Percentiles rank a stretch among this genome's conserved stretches.
Evolutionary conservation across 1,139 yeast species (phyloP).

Genomic region (Taphrina flavorubra): DNA sequence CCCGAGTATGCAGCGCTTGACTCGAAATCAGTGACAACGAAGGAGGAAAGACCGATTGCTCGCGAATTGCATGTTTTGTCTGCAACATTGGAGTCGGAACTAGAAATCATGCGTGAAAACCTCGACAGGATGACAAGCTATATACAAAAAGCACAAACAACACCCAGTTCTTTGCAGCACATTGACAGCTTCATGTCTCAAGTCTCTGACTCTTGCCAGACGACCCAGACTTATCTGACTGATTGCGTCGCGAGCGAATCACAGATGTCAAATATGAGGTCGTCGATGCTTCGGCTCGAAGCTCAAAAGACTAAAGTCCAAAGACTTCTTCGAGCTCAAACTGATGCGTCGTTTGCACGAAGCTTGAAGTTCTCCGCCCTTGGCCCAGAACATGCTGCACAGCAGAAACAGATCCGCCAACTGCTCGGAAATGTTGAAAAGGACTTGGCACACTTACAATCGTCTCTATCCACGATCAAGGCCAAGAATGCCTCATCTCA

Average conservation of each 20-base stretch:
- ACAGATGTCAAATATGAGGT: slow-evolving; percentile 8
- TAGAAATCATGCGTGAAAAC: slow-evolving; percentile 31
- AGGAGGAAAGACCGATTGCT: not conserved
- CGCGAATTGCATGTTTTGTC: slow-evolving; percentile 11
- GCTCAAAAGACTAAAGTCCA: slow-evolving; percentile 40
- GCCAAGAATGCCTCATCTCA: slow-evolving; percentile 26
- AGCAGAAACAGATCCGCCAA: slow-evolving; percentile 36
- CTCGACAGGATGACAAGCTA: slow-evolving; percentile 1
- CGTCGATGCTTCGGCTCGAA: slow-evolving; percentile 36
- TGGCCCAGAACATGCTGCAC: slow-evolving; percentile 43
- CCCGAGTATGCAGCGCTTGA: not conserved
- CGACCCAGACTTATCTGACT: not conserved
- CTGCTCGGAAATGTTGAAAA: slow-evolving; percentile 30
- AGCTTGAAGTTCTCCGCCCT: slow-evolving; percentile 27
- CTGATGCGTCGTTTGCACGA: slow-evolving; percentile 28
- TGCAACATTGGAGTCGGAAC: slow-evolving; percentile 18
- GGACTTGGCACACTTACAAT: slow-evolving; percentile 30
- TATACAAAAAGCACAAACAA: not conserved
- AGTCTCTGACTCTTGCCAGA: not conserved
- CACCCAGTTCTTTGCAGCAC: slow-evolving; percentile 1
- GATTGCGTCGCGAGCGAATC: not conserved
- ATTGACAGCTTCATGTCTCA: not conserved
- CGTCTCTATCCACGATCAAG: slow-evolving; percentile 34
- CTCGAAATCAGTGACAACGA: not conserved
- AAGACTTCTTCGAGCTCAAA: slow-evolving; percentile 41